These are phyloP conservation scores for Phaseolus lunatus DNA, from an alignment of 306 rosid genomes.

Conservation along the genomic window DNA sequence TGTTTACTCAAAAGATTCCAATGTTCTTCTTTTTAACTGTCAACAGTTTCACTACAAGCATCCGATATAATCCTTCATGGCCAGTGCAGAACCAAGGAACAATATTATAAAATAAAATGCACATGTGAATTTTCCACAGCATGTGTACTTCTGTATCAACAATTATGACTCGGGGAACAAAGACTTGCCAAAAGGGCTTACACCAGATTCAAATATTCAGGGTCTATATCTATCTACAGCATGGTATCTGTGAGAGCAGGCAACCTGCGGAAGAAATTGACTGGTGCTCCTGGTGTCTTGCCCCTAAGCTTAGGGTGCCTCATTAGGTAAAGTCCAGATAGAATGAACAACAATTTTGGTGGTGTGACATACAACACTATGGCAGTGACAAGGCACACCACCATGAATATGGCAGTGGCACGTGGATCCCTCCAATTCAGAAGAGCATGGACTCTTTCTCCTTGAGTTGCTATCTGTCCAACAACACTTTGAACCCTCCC, in stretches of 20 bases:
- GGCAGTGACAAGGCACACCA: slow-evolving; percentile 69
- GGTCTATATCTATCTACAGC: slow-evolving; percentile 58
- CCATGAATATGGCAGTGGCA: slow-evolving; percentile 72
- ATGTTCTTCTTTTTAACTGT: not conserved
- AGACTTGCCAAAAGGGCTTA: slow-evolving; percentile 34
- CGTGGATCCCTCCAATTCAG: slow-evolving; percentile 96
- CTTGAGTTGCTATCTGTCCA: slow-evolving; percentile 91
- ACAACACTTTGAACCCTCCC: slow-evolving; percentile 90
- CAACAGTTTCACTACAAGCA: slow-evolving; percentile 9
- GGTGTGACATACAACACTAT: slow-evolving; percentile 73
- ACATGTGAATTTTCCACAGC: slow-evolving; percentile 30
- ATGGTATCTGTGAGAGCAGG: slow-evolving; percentile 85
- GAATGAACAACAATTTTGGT: slow-evolving; percentile 59
- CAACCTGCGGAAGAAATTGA: slow-evolving; percentile 87
- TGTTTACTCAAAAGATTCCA: not conserved
- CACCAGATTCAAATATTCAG: slow-evolving; percentile 11
- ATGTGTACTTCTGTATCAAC: slow-evolving; percentile 29
- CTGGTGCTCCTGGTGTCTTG: slow-evolving; percentile 65
- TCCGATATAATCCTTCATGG: not conserved
- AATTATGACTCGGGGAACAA: slow-evolving; percentile 20
- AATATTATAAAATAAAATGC: not conserved
- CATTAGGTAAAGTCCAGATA: slow-evolving; percentile 72
- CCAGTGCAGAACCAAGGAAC: not conserved
- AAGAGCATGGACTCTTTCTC: slow-evolving; percentile 82
- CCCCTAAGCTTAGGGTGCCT: slow-evolving; percentile 89